Base-by-base conservation (phyloP, 139 green algal genomes). In the Spirogloea muscicola region DNA sequence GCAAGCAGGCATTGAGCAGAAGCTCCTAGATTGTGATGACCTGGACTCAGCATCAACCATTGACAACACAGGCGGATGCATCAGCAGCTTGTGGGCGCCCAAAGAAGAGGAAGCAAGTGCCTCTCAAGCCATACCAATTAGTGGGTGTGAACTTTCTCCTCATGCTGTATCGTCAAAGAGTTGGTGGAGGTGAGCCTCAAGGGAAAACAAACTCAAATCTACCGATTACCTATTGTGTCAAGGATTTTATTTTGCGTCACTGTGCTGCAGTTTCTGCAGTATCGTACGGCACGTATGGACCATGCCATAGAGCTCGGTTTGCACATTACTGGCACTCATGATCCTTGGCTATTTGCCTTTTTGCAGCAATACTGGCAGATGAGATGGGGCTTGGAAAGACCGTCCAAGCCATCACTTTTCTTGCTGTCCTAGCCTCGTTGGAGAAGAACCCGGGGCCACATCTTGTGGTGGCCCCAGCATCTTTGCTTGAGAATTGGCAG, bases 311-410 rank as follows among this genome's bases (percentile, higher is more conserved):
- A 31, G n/a, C 16, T 5, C 4, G 21, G 43, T 69, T 6, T n/a
- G 9, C n/a, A 10, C 31, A 10, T 49, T 25, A 58, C 31, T 69
- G 10, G 13, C 13, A 36, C 6, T 58, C n/a, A 58, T 9, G n/a
- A 49, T 58, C 13, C 16, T 10, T 69, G 18, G 38, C n/a, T 36
- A 43, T 67, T 59, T 76, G 3, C 3, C 25, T 61, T 18, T 63
- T 21, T 79, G 72, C 72, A 80, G 85, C 85, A 59, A 97, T 97
- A 59, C 75, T 96, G 59, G 91, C 90, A 10, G 91, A 97, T 63
- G 90, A 96, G 74, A 94, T 93, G 85, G 88, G 89, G 0, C 89
- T 95, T 18, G 91, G 93, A 60, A 97, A 97, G 77, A 97, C 92
- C 0, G 90, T 89, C 2, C 88, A 96, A 80, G 81, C 89, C 4